Evolutionary conservation across 192 early-diverging fungal genomes (phyloP).

Genomic region (Lobulomyces angularis): DNA sequence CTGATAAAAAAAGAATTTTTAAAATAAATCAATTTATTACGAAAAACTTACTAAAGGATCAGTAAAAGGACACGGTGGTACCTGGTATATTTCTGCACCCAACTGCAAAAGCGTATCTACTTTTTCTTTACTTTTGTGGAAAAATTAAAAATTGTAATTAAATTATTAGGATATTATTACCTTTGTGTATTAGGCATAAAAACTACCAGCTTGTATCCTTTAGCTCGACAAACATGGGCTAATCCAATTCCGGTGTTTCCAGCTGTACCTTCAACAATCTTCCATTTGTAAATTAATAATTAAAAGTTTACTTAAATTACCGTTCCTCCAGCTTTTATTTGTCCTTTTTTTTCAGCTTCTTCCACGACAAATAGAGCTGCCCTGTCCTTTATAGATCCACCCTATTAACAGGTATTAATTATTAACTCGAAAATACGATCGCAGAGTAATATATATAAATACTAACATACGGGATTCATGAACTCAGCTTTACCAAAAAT

Average conservation of each 20-base stretch:
- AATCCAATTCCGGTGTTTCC: slow-evolving; percentile 93
- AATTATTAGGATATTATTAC: too few species aligned
- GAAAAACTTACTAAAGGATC: too few species aligned
- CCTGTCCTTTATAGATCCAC: slow-evolving; percentile 93
- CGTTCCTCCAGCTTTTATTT: slow-evolving; percentile 76
- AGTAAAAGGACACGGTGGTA: slow-evolving; percentile 83
- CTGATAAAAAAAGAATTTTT: too few species aligned
- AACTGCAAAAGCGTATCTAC: slow-evolving; percentile 85
- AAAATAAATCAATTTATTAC: too few species aligned
- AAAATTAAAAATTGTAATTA: not conserved
- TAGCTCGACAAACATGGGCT: slow-evolving; percentile 83
- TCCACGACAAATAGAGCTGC: slow-evolving; percentile 88
- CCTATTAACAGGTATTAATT: slow-evolving; percentile 6
- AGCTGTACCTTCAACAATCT: slow-evolving; percentile 43
- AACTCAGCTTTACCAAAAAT: slow-evolving; percentile 92
- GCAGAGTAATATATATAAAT: not conserved
- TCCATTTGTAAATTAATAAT: slow-evolving; percentile 10
- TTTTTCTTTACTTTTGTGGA: slow-evolving; percentile 74
- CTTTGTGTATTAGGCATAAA: slow-evolving; percentile 94
- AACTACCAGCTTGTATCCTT: slow-evolving; percentile 82
- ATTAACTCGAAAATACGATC: not conserved
- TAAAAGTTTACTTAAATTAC: slow-evolving; percentile 70
- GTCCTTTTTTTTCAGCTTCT: slow-evolving; percentile 77
- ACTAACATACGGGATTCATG: slow-evolving; percentile 63
- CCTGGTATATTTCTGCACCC: slow-evolving; percentile 85